Evolutionary conservation across 495 filamentous ascomycete species (phyloP).

Genomic region (Pseudevernia furfuracea): DNA sequence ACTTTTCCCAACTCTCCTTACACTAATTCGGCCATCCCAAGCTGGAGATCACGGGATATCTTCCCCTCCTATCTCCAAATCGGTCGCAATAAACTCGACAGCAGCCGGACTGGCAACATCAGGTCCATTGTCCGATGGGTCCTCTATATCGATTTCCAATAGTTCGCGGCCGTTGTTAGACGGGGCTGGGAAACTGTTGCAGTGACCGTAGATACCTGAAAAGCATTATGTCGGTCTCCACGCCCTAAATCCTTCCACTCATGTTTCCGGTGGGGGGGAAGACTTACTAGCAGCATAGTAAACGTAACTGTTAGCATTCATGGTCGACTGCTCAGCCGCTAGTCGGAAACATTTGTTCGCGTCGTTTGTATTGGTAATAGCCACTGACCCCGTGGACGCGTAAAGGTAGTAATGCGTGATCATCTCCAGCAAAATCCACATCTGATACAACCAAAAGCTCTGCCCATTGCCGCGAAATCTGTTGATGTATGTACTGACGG

Average conservation of each 20-base stretch:
- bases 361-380: not conserved
- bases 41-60: not conserved
- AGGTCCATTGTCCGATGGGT: not conserved
- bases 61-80: not conserved
- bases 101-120: not conserved
- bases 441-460: not conserved
- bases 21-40: not conserved
- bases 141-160: not conserved
- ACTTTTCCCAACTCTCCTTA: not conserved
- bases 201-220: not conserved
- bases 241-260: not conserved
- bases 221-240: not conserved
- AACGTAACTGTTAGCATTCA: not conserved
- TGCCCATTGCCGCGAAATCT: not conserved
- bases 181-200: not conserved
- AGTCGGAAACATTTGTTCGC: not conserved
- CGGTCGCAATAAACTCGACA: not conserved
- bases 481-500: not conserved
- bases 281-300: slow-evolving; percentile 1
- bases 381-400: not conserved
- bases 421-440: not conserved
- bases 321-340: not conserved
- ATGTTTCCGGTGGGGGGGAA: not conserved
- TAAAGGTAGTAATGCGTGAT: not conserved
- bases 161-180: not conserved